Evolutionary conservation across 208 protist species (phyloP), one percentile per base, ranked within the genome.

Genomic region (Acanthamoeba sp.): DNA sequence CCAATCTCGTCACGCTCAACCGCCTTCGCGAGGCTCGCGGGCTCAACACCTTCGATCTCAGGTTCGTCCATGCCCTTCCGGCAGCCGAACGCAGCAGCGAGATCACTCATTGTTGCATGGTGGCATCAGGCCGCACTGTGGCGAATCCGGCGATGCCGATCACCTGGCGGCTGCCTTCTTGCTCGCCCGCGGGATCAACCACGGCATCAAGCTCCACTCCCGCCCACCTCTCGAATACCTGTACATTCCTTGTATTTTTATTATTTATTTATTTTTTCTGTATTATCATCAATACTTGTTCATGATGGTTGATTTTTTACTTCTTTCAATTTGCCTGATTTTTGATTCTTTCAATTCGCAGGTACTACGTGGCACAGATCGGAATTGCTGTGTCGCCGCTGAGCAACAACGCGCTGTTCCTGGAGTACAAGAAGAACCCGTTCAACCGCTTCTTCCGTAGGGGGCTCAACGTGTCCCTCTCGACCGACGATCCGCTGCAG

Each of bases 321-420:
- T n/a, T n/a, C n/a, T n/a, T n/a, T n/a, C n/a, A n/a, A n/a, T n/a
- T n/a, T n/a, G n/a, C n/a, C n/a, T n/a, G n/a, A n/a, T n/a, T n/a
- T n/a, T n/a, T n/a, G n/a, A n/a, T n/a, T n/a, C n/a, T n/a, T n/a
- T n/a, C n/a, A n/a, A n/a, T 6, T 4, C 34, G 9, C 73, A 96
- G 95, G 57, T 97, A 99, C 96, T 99, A 99, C 97, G 96, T 99
- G 5, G 95, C 97, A 34, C 99, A 99, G 96, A 98, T 99, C 95
- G 99, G 99, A 55, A 96, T 99, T n/a, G 98, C 99, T 59, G 98
- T 99, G 80, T 99, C 99, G 34, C 99, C 99, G n/a, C 96, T 99
- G 29, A 99, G 98, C 97, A 99, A 99, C 97, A 99, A 99, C 97
- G 97, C 98, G 14, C 97, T 99, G 12, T 99, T 99, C 95, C 95